Base-by-base conservation (phyloP, 2,329 filamentous ascomycete genomes). In the Ophiostoma angusticollis region DNA sequence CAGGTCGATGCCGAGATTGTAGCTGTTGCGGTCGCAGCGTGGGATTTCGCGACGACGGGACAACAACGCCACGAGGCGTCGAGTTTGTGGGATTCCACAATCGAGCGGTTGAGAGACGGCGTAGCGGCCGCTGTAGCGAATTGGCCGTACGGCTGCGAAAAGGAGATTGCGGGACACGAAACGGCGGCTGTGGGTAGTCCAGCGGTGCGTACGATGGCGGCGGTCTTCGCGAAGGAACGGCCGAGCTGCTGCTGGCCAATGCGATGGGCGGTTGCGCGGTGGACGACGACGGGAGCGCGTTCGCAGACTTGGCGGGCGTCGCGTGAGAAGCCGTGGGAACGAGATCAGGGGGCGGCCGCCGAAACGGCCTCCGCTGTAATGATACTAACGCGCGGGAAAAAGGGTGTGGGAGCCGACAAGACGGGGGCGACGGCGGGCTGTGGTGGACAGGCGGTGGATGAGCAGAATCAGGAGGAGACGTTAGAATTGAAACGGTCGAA, bases 41-140 rank as follows among this genome's bases (percentile, higher is more conserved):
- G 24, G 16, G 11, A 30, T 6, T n/a, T 4, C 31, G 37, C 17
- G 39, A 34, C 9, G 44, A 35, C 5, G 43, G 31, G 6, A 33
- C 9, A n/a, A 21, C 51, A 40, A 58, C 46, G 39, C 54, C 48
- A 42, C 69, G 62, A 31, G 70, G 70, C 3, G 71, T 74, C 19
- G 70, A 75, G 52, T 75, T 75, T 42, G 68, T 68, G 18, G 72
- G 72, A 49, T 75, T 75, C 72, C 72, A 75, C 47, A 75, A 67
- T 25, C 70, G 68, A 32, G 65, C 64, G 17, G 67, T 60, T 5
- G 63, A 60, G 22, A 63, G 58, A 22, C 59, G 62, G 37, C 57
- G 60, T 34, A 60, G 54, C 19, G 45, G 40, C 7, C 46, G 41
- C 21, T 51, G 45, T 28, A 50, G 32, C n/a, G 48, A 45, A 14